These are phyloP conservation scores for Ceratocystis alfenasii DNA, from an alignment of 2,329 filamentous ascomycete species.

Conservation along the genomic window DNA sequence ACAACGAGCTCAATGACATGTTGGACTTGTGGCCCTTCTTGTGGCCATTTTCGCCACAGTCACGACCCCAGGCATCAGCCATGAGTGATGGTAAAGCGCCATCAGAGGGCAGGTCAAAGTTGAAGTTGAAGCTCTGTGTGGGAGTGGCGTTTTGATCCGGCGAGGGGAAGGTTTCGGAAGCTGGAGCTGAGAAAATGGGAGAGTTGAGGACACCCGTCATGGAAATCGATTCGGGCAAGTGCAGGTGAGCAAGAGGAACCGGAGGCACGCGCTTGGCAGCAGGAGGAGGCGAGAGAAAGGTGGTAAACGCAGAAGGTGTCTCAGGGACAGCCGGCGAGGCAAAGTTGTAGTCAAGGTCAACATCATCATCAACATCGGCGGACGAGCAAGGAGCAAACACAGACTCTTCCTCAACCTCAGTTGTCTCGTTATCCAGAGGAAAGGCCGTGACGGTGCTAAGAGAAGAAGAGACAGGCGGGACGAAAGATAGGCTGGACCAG, in stretches of 20 bases:
- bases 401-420: not conserved
- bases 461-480: constrained; percentile 8
- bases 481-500: constrained; percentile 15
- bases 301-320: constrained; percentile 32
- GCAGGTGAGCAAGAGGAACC: constrained; percentile 17
- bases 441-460: constrained; percentile 2
- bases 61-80: not conserved
- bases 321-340: constrained; percentile 42
- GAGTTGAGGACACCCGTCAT: constrained; percentile 17
- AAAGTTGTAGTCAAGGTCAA: constrained; percentile 50
- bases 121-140: constrained; percentile 11
- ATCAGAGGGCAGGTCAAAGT: constrained; percentile 9
- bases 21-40: constrained; percentile 9
- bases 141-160: not conserved
- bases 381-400: constrained; percentile 1
- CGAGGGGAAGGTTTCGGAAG: not conserved
- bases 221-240: not conserved
- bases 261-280: constrained; percentile 32
- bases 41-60: not conserved
- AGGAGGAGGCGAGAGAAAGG: constrained; percentile 43
- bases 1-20: constrained; percentile 9
- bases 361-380: constrained; percentile 34
- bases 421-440: not conserved
- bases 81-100: not conserved
- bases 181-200: constrained; percentile 13